phyloP scores from a whole-genome alignment of 306 rosid species.

The Lupinus albus region DNA sequence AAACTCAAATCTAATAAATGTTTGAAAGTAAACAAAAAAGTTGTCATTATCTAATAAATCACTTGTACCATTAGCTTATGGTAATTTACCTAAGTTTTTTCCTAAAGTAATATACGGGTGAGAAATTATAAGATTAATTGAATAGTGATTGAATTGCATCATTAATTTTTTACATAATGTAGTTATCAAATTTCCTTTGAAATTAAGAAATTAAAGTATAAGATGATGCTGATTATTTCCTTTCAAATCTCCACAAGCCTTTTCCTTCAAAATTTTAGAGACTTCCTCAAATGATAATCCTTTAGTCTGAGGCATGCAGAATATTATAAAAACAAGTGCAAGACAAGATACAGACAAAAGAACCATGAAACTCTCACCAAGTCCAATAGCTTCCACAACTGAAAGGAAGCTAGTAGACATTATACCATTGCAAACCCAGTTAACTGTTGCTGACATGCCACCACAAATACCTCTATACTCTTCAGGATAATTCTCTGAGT shows the following conservation, averaged over 20 bases:
- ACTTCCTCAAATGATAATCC: constrained; percentile 79
- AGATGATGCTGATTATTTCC: background rate
- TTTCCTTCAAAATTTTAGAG: constrained; percentile 66
- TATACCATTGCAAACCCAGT: constrained; percentile 69
- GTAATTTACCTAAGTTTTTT: no score
- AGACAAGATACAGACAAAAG: constrained; percentile 49
- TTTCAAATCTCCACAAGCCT: constrained; percentile 61
- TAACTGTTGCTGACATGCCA: constrained; percentile 85
- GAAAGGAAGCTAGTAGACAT: constrained; percentile 68
- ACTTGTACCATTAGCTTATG: no score
- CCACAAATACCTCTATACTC: constrained; percentile 76
- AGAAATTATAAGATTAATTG: no score
- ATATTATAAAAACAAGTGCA: constrained; percentile 51
- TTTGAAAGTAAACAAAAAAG: no score
- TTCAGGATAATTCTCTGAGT: constrained; percentile 85
- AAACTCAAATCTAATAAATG: no score
- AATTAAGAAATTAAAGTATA: background rate
- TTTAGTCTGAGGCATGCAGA: constrained; percentile 67
- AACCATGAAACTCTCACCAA: constrained; percentile 65
- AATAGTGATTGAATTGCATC: no score
- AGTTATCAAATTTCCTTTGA: no score
- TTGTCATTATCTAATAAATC: no score
- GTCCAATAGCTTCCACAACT: constrained; percentile 56
- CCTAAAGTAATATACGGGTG: no score
- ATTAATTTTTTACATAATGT: no score